Conservation (phyloP, 495 filamentous ascomycete genomes). For the Penicillium cinerascens region DNA sequence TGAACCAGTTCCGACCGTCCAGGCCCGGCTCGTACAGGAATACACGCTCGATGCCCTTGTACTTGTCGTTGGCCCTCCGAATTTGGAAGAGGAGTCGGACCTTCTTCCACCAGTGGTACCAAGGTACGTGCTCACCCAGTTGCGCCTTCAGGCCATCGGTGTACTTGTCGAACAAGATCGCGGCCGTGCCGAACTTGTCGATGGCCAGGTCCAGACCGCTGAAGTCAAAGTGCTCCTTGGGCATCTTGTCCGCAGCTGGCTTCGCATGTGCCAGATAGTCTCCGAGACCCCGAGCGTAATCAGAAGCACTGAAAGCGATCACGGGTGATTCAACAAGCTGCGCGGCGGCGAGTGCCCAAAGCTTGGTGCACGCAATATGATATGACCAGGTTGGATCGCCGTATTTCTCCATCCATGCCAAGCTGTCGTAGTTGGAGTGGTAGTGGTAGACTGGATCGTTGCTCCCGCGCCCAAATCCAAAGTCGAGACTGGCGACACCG, state of each 20-base stretch:
- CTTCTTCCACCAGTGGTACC: conserved; percentile 76
- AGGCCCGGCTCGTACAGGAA: conserved; percentile 57
- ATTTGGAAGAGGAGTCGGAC: conserved; percentile 56
- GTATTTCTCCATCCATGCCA: conserved; percentile 70
- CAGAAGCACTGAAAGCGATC: conserved; percentile 44
- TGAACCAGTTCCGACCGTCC: conserved; percentile 60
- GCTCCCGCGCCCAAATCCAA: conserved; percentile 49
- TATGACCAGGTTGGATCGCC: conserved; percentile 61
- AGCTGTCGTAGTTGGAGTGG: conserved; percentile 75
- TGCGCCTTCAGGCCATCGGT: conserved; percentile 49
- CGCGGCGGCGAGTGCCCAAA: conserved; percentile 52
- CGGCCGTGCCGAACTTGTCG: conserved; percentile 40
- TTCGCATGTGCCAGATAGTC: conserved; percentile 53
- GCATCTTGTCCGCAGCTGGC: conserved; percentile 36
- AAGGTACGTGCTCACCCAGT: conserved; percentile 55
- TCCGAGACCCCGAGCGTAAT: conserved; percentile 43
- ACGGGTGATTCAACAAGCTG: conserved; percentile 46
- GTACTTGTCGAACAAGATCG: conserved; percentile 51
- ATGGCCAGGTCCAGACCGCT: conserved; percentile 45
- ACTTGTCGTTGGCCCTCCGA: conserved; percentile 54
- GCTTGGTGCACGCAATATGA: conserved; percentile 57
- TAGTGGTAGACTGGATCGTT: conserved; percentile 66
- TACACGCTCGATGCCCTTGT: conserved; percentile 59
- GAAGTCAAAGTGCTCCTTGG: conserved; percentile 39
- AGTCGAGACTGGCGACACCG: conserved; percentile 62